Evolutionary conservation across 2,329 filamentous ascomycete genomes (phyloP).

Genomic region (Cladosporium colombiae): DNA sequence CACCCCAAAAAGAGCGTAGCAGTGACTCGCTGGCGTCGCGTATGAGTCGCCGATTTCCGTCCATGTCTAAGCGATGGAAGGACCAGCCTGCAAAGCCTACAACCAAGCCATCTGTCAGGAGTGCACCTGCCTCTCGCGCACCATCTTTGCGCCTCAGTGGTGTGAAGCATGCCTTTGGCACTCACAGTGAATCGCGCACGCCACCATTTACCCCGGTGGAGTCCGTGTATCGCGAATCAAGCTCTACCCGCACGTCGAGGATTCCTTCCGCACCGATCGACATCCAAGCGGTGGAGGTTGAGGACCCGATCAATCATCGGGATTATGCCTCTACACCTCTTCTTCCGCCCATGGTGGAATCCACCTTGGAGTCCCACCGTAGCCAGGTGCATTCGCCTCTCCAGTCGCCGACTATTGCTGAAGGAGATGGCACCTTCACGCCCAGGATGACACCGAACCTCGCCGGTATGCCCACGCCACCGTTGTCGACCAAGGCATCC

Average conservation of each 20-base stretch:
- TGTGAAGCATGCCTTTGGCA: slow-evolving; percentile 63
- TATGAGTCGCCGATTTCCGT: slow-evolving; percentile 35
- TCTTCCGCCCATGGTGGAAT: slow-evolving; percentile 73
- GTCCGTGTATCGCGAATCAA: neutral
- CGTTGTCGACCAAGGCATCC: slow-evolving; percentile 76
- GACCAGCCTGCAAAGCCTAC: slow-evolving; percentile 41
- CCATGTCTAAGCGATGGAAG: slow-evolving; percentile 57
- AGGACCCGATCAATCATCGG: slow-evolving; percentile 54
- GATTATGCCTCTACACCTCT: slow-evolving; percentile 77
- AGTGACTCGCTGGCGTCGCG: slow-evolving; percentile 26
- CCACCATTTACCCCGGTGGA: slow-evolving; percentile 35
- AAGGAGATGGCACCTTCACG: slow-evolving; percentile 49
- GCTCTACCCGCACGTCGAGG: slow-evolving; percentile 15
- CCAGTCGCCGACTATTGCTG: slow-evolving; percentile 78
- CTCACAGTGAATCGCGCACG: slow-evolving; percentile 43
- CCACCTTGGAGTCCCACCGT: slow-evolving; percentile 40
- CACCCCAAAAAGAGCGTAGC: slow-evolving; percentile 43
- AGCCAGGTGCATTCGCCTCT: slow-evolving; percentile 64
- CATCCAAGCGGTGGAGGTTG: slow-evolving; percentile 37
- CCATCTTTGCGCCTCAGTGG: slow-evolving; percentile 78
- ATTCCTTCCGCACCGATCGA: slow-evolving; percentile 25
- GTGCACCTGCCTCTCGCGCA: slow-evolving; percentile 44
- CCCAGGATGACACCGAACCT: slow-evolving; percentile 53
- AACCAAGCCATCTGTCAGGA: slow-evolving; percentile 33
- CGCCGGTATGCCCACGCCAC: slow-evolving; percentile 62